A percentile compares a stretch with the other conserved stretches of the same genome.
phyloP scores from a whole-genome alignment of 2,329 filamentous ascomycete genomes.

The Fusarium succisae region DNA sequence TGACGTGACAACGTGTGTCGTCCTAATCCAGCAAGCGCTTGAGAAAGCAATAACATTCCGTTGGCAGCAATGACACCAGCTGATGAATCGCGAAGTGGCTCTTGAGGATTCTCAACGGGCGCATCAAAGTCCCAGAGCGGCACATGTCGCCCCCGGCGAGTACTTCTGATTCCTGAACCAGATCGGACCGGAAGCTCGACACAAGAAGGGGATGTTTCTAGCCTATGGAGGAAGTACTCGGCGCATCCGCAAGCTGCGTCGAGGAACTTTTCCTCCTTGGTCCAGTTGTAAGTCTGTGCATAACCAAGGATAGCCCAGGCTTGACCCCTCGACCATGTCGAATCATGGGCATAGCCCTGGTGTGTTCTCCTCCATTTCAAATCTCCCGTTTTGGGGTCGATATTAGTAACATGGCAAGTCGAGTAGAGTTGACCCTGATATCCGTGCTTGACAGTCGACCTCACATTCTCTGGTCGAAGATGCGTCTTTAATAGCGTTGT shows the following conservation, averaged over 20 bases:
- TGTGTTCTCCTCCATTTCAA: constrained; percentile 48
- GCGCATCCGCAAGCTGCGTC: constrained; percentile 55
- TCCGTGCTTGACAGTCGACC: neutral
- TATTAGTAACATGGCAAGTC: constrained; percentile 55
- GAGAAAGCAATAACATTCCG: constrained; percentile 52
- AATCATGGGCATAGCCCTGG: constrained; percentile 56
- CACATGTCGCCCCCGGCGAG: constrained; percentile 26
- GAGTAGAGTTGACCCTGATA: constrained; percentile 28
- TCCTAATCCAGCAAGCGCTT: constrained; percentile 41
- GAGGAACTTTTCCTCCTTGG: constrained; percentile 53
- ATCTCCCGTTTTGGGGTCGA: constrained; percentile 34
- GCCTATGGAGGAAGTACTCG: constrained; percentile 56
- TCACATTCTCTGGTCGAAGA: constrained; percentile 45
- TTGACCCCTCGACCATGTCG: constrained; percentile 61
- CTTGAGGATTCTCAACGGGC: constrained; percentile 36
- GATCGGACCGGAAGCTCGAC: constrained; percentile 20
- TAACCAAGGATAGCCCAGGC: constrained; percentile 61
- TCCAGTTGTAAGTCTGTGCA: constrained; percentile 59
- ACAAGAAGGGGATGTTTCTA: constrained; percentile 43
- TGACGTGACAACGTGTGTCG: constrained; percentile 19
- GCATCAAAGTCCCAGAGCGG: constrained; percentile 53
- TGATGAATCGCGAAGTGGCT: constrained; percentile 49
- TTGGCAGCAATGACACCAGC: constrained; percentile 54
- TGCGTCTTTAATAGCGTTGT: constrained; percentile 51
- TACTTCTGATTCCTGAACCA: neutral